Evolutionary conservation across 2,329 filamentous ascomycete species (phyloP).

Genomic region (Alternaria gansuensis): DNA sequence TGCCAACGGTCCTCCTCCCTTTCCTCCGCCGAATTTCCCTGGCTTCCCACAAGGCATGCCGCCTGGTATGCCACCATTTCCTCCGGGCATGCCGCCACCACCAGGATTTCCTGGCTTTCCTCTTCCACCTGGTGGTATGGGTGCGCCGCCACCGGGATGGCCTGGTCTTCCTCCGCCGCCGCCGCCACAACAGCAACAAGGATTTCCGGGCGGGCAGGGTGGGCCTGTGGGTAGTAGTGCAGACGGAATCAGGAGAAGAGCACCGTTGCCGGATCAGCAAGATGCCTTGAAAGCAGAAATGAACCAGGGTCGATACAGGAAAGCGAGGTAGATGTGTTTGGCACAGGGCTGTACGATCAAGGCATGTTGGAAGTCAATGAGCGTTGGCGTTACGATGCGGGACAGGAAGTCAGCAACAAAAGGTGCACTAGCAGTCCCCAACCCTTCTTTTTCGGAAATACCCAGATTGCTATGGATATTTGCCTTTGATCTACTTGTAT

Average conservation of each 20-base stretch:
- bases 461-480: neutral
- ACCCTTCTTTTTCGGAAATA: neutral
- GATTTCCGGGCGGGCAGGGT: slow-evolving; percentile 39
- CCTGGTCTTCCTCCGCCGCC: slow-evolving; percentile 20
- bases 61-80: slow-evolving; percentile 32
- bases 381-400: neutral
- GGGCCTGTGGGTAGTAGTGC: slow-evolving; percentile 32
- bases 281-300: slow-evolving; percentile 84
- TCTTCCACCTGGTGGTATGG: slow-evolving; percentile 25
- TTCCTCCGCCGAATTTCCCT: slow-evolving; percentile 41
- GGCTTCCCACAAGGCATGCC: slow-evolving; percentile 37
- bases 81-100: slow-evolving; percentile 44
- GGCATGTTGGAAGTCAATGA: neutral
- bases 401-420: neutral
- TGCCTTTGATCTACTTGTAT: neutral
- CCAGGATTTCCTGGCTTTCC: slow-evolving; percentile 30
- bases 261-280: slow-evolving; percentile 81
- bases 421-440: neutral
- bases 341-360: slow-evolving; percentile 6
- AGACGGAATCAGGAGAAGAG: slow-evolving; percentile 56
- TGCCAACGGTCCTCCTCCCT: slow-evolving; percentile 29
- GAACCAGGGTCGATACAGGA: slow-evolving; percentile 62
- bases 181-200: slow-evolving; percentile 23
- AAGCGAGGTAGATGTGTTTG: slow-evolving; percentile 27
- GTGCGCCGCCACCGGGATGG: slow-evolving; percentile 28